Evolutionary conservation across 306 rosid species (phyloP).

Genomic region (Biancaea sappan): DNA sequence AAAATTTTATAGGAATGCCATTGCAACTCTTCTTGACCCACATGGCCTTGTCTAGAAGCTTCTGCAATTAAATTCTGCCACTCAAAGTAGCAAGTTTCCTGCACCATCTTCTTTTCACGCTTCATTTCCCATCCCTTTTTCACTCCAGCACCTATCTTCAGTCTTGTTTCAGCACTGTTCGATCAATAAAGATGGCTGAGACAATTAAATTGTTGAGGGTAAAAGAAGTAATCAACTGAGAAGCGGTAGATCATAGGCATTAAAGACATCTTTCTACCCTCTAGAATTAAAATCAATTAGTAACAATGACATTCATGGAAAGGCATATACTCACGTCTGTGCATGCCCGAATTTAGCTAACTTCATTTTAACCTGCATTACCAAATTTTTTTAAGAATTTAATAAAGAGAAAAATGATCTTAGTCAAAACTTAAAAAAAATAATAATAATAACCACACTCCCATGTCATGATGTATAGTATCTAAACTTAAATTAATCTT

Average conservation of each 20-base stretch:
- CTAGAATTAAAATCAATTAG: slow-evolving; percentile 1
- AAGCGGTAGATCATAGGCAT: slow-evolving; percentile 1
- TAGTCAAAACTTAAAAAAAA: slow-evolving; percentile 4
- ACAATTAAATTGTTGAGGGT: neutral
- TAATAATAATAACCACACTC: slow-evolving; percentile 5
- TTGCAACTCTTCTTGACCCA: slow-evolving; percentile 73
- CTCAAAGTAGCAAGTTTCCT: slow-evolving; percentile 73
- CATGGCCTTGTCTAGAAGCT: slow-evolving; percentile 74
- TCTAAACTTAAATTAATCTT: slow-evolving; percentile 17
- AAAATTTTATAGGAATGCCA: slow-evolving; percentile 78
- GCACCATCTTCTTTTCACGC: slow-evolving; percentile 57
- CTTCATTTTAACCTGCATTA: slow-evolving; percentile 88
- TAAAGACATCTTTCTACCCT: neutral
- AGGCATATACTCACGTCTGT: slow-evolving; percentile 66
- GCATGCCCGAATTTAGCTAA: slow-evolving; percentile 80
- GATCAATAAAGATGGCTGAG: slow-evolving; percentile 35
- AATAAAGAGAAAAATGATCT: neutral
- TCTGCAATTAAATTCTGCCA: slow-evolving; percentile 88
- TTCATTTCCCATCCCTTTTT: slow-evolving; percentile 70
- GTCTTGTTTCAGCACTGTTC: slow-evolving; percentile 73
- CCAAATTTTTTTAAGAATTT: slow-evolving; percentile 31
- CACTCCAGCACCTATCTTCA: slow-evolving; percentile 78
- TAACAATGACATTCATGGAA: slow-evolving; percentile 23
- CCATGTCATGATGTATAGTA: slow-evolving; percentile 8
- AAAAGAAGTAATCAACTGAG: slow-evolving; percentile 9